A percentile compares a stretch with the other conserved stretches of the same genome.
Evolutionary conservation across 805 yeast species (phyloP).

Genomic region (Saturnispora gosingensis): DNA sequence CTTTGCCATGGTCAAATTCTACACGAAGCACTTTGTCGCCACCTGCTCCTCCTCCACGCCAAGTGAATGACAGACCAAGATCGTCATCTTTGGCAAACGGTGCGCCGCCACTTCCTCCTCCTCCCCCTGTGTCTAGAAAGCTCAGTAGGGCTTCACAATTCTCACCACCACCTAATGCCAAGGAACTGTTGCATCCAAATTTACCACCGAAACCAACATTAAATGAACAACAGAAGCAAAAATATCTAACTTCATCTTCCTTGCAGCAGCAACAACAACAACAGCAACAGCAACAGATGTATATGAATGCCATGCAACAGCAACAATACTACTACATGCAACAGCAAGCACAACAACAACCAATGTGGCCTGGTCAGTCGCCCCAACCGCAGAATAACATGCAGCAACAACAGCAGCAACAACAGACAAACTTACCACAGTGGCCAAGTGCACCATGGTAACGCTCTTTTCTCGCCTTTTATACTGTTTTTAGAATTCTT

Average conservation of each 20-base stretch:
- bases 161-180: background rate
- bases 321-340: constrained; percentile 1
- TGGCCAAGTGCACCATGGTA: constrained; percentile 4
- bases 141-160: constrained; percentile 18
- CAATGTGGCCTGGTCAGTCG: background rate
- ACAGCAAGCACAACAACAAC: constrained; percentile 2
- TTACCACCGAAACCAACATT: constrained; percentile 26
- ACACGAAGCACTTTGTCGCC: constrained; percentile 1
- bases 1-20: background rate
- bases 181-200: constrained; percentile 13
- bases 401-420: background rate
- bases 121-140: constrained; percentile 25
- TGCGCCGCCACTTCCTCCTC: constrained; percentile 21
- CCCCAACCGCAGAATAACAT: background rate
- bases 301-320: constrained; percentile 8
- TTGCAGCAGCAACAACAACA: constrained; percentile 14
- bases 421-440: background rate
- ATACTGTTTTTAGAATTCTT: background rate
- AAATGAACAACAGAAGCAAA: constrained; percentile 23
- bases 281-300: constrained; percentile 14
- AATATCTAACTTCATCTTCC: constrained; percentile 16
- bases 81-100: constrained; percentile 14
- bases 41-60: constrained; percentile 24
- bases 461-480: background rate
- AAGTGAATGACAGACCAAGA: constrained; percentile 12